Evolutionary conservation across 306 rosid genomes (phyloP).

Genomic region (Dalbergia oliveri): DNA sequence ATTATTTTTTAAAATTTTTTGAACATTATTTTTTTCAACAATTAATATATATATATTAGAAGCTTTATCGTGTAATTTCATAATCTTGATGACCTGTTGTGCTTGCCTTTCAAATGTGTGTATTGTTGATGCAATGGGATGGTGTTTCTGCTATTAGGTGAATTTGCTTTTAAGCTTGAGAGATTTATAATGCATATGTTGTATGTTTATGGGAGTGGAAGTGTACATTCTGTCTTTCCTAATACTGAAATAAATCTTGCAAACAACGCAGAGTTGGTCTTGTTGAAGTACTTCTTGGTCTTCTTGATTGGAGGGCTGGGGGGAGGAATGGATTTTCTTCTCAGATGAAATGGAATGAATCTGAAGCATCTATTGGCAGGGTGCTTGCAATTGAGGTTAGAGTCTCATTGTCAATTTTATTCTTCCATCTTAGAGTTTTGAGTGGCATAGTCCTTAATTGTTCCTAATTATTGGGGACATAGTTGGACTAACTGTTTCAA

Average conservation of each 20-base stretch:
- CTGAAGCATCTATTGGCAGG: conserved; percentile 98
- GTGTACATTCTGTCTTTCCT: conserved; percentile 15
- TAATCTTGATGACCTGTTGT: conserved; percentile 23
- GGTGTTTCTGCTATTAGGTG: conserved; percentile 21
- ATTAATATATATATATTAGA: conserved; percentile 11
- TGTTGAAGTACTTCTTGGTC: conserved; percentile 98
- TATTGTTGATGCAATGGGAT: not conserved
- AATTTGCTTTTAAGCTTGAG: conserved; percentile 1
- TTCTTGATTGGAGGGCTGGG: conserved; percentile 99
- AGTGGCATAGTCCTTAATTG: too few relatives aligned
- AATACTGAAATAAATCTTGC: conserved; percentile 41
- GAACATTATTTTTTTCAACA: not conserved
- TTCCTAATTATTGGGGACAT: not conserved
- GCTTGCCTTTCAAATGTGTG: conserved; percentile 10
- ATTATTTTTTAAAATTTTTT: not conserved
- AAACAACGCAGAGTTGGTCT: conserved; percentile 89
- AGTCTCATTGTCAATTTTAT: conserved; percentile 40
- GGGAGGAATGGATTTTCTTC: conserved; percentile 95
- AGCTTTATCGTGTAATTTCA: not conserved
- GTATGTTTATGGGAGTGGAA: conserved; percentile 8
- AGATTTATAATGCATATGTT: not conserved
- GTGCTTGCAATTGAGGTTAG: conserved; percentile 98
- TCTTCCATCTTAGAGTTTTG: not conserved
- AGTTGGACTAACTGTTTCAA: not conserved
- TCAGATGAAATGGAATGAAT: conserved; percentile 99